These are phyloP conservation scores for Kodamaea leandrae DNA, from an alignment of 805 yeast species.

Conservation along the genomic window DNA sequence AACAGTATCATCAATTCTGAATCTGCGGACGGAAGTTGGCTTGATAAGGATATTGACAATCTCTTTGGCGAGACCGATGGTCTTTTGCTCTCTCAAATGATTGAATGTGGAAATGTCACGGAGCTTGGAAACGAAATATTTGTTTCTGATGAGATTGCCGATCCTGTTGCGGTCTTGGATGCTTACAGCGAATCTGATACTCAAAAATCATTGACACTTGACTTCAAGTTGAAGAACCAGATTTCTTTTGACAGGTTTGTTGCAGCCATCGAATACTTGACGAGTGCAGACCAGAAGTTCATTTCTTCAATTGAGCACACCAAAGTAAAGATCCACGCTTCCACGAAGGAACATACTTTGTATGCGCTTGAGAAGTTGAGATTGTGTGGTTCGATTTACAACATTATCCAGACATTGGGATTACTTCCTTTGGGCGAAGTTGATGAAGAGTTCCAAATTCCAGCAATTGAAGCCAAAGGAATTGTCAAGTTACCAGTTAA, in stretches of 20 bases:
- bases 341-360: slow-evolving; percentile 4
- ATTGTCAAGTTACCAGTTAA: slow-evolving; percentile 6
- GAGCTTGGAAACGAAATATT: no score
- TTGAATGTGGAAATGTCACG: no score
- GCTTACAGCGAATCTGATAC: not conserved
- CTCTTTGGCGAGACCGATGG: slow-evolving; percentile 7
- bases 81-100: no score
- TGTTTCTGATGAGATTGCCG: slow-evolving; percentile 4
- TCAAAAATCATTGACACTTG: slow-evolving; percentile 8
- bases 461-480: not conserved
- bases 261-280: not conserved
- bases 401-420: slow-evolving; percentile 9
- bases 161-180: slow-evolving; percentile 6
- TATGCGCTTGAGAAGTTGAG: slow-evolving; percentile 6
- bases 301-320: not conserved
- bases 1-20: no score
- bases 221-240: slow-evolving; percentile 7
- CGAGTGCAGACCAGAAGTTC: no score
- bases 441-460: not conserved
- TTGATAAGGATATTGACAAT: slow-evolving; percentile 2
- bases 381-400: slow-evolving; percentile 5
- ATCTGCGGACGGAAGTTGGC: slow-evolving; percentile 3
- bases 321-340: slow-evolving; percentile 8
- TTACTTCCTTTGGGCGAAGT: slow-evolving; percentile 5
- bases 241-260: slow-evolving; percentile 4